phyloP scores from a whole-genome alignment of 2,329 filamentous ascomycete species.

The Epicoccum nigrum region DNA sequence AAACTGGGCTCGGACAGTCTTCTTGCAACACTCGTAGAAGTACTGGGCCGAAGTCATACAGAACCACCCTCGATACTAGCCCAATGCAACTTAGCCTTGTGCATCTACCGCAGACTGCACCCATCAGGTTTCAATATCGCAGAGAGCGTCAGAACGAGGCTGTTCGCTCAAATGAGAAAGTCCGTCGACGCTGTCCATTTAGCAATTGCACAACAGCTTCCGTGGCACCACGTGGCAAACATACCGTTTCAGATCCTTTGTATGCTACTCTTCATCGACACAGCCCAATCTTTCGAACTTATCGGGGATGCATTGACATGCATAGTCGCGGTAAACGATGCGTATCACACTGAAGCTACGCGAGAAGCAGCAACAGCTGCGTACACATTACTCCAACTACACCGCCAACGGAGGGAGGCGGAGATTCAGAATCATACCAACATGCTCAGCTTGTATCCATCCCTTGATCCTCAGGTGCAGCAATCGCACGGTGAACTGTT shows the following conservation, averaged over 20 bases:
- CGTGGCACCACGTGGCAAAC: constrained; percentile 8
- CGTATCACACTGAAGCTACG: constrained; percentile 6
- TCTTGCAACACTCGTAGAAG: not conserved
- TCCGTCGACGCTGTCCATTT: constrained; percentile 3
- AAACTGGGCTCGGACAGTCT: not conserved
- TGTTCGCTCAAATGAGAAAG: constrained; percentile 1
- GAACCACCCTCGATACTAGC: constrained; percentile 5
- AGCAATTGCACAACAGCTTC: not conserved
- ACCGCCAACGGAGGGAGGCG: constrained; percentile 1
- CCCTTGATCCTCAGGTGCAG: not conserved
- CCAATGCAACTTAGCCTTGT: constrained; percentile 2
- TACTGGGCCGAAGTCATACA: not conserved
- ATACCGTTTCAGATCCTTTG: constrained; percentile 8
- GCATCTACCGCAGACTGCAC: constrained; percentile 3
- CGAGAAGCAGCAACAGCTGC: constrained; percentile 2
- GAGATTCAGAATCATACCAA: constrained; percentile 3
- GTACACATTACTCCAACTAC: not conserved
- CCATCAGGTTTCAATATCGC: not conserved
- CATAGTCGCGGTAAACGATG: constrained; percentile 2
- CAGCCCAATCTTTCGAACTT: not conserved
- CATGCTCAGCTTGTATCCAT: constrained; percentile 3
- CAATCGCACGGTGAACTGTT: not conserved
- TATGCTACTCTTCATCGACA: constrained; percentile 2
- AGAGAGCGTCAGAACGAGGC: not conserved
- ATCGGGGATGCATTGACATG: not conserved